phyloP scores from a whole-genome alignment of 2,329 filamentous ascomycete genomes.

The Fusarium brachygibbosum region DNA sequence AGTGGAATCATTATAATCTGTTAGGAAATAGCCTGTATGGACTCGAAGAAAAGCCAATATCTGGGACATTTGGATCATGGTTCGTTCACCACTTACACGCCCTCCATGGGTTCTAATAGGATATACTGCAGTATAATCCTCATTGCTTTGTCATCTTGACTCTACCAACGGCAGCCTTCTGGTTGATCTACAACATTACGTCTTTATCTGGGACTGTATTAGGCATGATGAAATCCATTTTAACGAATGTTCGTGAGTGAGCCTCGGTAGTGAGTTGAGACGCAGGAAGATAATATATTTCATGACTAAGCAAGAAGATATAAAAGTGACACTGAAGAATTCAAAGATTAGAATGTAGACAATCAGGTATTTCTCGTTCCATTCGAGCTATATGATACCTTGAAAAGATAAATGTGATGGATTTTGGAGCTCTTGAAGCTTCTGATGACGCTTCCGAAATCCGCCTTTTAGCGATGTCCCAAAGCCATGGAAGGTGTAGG shows the following conservation, averaged over 20 bases:
- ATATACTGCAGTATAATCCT: neutral
- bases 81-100: neutral
- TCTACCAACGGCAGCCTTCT: no score
- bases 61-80: neutral
- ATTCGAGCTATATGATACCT: neutral
- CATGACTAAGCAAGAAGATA: neutral
- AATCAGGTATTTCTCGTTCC: rapidly evolving
- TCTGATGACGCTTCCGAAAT: conserved; percentile 29
- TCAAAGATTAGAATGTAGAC: neutral
- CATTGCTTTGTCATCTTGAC: neutral
- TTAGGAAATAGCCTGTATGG: neutral
- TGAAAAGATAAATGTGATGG: neutral
- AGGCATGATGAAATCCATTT: neutral
- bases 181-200: no score
- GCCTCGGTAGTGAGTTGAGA: neutral
- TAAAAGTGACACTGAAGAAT: neutral
- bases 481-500: conserved; percentile 22
- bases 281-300: neutral
- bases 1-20: neutral
- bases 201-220: neutral
- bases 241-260: neutral
- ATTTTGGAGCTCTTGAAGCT: conserved; percentile 19
- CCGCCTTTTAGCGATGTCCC: conserved; percentile 33
- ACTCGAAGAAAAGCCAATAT: neutral
- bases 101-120: neutral